Conservation (phyloP, 441 rosid species). For the Mallotus repandus region DNA sequence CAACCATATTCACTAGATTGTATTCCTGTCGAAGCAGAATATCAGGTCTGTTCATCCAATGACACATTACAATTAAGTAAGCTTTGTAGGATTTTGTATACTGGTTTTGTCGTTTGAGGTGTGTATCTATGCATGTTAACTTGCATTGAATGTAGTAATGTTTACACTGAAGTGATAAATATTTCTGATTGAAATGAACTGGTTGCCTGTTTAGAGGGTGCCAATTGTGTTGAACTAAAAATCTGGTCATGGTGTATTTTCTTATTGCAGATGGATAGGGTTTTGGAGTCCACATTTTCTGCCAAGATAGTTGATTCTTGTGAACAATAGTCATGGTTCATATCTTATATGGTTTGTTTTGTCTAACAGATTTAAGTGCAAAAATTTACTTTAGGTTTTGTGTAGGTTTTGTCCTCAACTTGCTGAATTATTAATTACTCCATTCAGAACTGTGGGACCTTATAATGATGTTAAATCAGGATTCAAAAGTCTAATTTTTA, state of each 20-base stretch:
- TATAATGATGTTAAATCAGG: neutral
- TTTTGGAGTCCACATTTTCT: neutral
- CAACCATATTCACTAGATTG: conserved; percentile 98
- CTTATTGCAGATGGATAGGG: neutral
- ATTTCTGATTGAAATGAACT: neutral
- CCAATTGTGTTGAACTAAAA: neutral
- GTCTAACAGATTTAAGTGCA: neutral
- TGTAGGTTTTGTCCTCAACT: neutral
- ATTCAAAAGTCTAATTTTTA: neutral
- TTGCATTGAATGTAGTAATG: conserved; percentile 1
- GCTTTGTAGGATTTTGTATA: neutral
- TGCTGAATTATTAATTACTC: neutral
- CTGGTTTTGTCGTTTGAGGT: neutral
- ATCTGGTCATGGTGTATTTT: neutral
- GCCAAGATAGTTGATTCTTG: neutral
- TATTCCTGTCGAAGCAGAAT: conserved; percentile 99
- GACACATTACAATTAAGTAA: conserved; percentile 5
- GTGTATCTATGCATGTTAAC: conserved; percentile 1
- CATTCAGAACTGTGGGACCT: neutral
- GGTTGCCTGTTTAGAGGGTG: neutral
- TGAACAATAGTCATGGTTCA: too few relatives aligned
- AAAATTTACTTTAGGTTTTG: neutral
- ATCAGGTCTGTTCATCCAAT: conserved; percentile 55
- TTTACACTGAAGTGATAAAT: neutral
- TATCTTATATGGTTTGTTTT: too few relatives aligned